Percentiles rank a stretch among this genome's conserved stretches.
phyloP scores from a whole-genome alignment of 306 rosid species.

The Lathyrus aphaca region DNA sequence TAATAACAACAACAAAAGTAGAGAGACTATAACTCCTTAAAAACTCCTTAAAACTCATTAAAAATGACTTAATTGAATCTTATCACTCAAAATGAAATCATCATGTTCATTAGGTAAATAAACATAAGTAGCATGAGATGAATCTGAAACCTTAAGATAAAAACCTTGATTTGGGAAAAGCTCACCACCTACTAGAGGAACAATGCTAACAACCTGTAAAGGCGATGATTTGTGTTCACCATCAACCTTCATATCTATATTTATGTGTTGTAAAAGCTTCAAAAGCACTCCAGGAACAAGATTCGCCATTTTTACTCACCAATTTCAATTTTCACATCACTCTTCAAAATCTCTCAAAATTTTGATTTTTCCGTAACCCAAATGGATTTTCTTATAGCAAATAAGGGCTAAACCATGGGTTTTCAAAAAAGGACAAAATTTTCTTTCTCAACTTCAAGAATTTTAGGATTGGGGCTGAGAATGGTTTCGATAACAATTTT shows the following conservation, averaged over 20 bases:
- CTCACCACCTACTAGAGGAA: conserved; percentile 95
- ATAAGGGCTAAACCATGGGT: conserved; percentile 38
- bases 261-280: conserved; percentile 96
- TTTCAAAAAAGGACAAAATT: conserved; percentile 30
- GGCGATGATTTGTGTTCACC: conserved; percentile 93
- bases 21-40: too few relatives aligned
- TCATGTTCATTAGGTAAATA: conserved; percentile 92
- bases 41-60: too few relatives aligned
- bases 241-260: conserved; percentile 84
- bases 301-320: conserved; percentile 71
- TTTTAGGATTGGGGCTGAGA: conserved; percentile 32
- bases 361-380: not conserved
- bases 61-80: too few relatives aligned
- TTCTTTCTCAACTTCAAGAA: conserved; percentile 28
- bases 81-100: conserved; percentile 94
- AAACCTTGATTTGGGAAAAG: conserved; percentile 89
- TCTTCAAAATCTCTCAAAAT: conserved; percentile 12
- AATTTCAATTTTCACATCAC: conserved; percentile 70
- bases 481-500: conserved; percentile 29
- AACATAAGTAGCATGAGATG: conserved; percentile 92
- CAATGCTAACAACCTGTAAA: conserved; percentile 90
- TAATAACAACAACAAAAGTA: too few relatives aligned
- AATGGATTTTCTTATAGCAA: conserved; percentile 33
- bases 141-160: conserved; percentile 92
- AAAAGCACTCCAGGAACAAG: conserved; percentile 95